Evolutionary conservation across 2,329 filamentous ascomycete species (phyloP).

Genomic region (Lasiodiplodia gonubiensis): DNA sequence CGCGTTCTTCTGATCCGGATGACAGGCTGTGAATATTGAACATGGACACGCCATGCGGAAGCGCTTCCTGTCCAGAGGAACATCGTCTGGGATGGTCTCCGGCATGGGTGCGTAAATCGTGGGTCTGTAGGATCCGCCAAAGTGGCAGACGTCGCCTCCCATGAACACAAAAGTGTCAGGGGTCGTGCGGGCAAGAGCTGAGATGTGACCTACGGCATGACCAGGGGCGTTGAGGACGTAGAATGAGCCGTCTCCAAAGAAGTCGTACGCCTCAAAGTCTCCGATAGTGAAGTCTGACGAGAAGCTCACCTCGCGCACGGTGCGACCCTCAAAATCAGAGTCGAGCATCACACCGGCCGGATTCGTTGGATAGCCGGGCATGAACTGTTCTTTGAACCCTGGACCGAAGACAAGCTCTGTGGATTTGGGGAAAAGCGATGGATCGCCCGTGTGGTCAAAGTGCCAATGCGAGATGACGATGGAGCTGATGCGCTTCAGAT

Average conservation of each 20-base stretch:
- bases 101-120: slow-evolving; percentile 30
- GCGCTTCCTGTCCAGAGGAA: slow-evolving; percentile 12
- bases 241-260: slow-evolving; percentile 63
- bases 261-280: slow-evolving; percentile 57
- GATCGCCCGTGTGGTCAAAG: slow-evolving; percentile 59
- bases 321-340: slow-evolving; percentile 29
- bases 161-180: slow-evolving; percentile 37
- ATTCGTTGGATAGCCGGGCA: slow-evolving; percentile 52
- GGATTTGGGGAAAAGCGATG: slow-evolving; percentile 49
- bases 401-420: slow-evolving; percentile 59
- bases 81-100: slow-evolving; percentile 14
- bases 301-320: slow-evolving; percentile 28
- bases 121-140: slow-evolving; percentile 38
- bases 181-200: slow-evolving; percentile 55
- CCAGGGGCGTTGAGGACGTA: slow-evolving; percentile 62
- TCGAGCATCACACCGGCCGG: slow-evolving; percentile 28
- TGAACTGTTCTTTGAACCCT: slow-evolving; percentile 52
- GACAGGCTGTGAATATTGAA: slow-evolving; percentile 21
- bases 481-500: slow-evolving; percentile 33
- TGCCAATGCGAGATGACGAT: slow-evolving; percentile 38
- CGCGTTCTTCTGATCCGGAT: slow-evolving; percentile 20
- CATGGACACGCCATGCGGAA: slow-evolving; percentile 27
- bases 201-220: slow-evolving; percentile 58
- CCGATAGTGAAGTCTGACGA: slow-evolving; percentile 45
- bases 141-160: slow-evolving; percentile 39